These are phyloP conservation scores for Cladosporium colombiae DNA, from an alignment of 2,329 filamentous ascomycete species.

Conservation along the genomic window DNA sequence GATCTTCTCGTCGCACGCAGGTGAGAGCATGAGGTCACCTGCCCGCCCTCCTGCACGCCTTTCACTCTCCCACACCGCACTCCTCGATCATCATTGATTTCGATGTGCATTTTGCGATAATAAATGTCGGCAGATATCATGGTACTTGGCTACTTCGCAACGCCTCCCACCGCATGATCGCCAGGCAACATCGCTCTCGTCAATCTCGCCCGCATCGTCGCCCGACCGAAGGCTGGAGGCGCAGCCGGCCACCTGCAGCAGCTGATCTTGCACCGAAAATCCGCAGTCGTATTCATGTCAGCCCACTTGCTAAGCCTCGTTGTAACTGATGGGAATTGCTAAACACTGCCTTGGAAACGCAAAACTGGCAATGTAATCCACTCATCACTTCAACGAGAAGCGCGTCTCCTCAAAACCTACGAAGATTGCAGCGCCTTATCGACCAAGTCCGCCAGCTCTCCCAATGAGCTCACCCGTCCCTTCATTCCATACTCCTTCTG, in stretches of 20 bases:
- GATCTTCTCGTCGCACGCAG: neutral
- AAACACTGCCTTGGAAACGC: neutral
- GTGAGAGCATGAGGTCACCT: neutral
- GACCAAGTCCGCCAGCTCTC: conserved; percentile 61
- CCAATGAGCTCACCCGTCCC: conserved; percentile 61
- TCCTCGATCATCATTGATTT: neutral
- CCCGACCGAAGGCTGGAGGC: neutral
- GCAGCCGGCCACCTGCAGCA: neutral
- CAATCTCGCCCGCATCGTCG: neutral
- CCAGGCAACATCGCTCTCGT: neutral
- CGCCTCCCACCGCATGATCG: neutral
- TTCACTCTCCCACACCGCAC: conserved; percentile 3
- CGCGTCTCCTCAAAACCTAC: neutral
- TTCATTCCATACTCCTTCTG: conserved; percentile 51
- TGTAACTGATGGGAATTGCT: neutral
- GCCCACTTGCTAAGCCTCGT: conserved; percentile 3
- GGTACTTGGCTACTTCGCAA: neutral
- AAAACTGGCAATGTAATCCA: neutral
- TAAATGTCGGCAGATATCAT: neutral
- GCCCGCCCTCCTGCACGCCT: neutral
- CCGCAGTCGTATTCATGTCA: neutral
- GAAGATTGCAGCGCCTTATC: conserved; percentile 40
- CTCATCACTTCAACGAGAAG: neutral
- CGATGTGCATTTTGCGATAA: neutral
- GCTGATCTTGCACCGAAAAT: neutral